phyloP scores from a whole-genome alignment of 108 stramenopile genomes.

The Skeletonema menzelii region DNA sequence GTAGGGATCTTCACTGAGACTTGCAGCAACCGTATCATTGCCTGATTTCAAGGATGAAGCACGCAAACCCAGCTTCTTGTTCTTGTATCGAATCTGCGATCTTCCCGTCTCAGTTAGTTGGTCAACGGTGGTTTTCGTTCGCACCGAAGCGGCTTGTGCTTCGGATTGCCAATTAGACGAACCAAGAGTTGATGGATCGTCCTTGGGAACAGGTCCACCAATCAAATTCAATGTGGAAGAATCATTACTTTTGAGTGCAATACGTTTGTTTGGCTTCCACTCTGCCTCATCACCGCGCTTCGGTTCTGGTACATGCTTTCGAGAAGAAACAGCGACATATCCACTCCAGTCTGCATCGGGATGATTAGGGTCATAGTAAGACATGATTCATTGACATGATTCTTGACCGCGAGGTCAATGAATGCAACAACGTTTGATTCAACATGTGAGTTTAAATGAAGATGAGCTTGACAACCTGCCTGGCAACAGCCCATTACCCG shows the following conservation, averaged over 20 bases:
- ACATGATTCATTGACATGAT: not conserved
- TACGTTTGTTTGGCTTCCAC: constrained; percentile 23
- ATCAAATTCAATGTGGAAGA: constrained; percentile 11
- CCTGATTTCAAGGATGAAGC: constrained; percentile 9
- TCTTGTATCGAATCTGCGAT: constrained; percentile 39
- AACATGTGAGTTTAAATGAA: not conserved
- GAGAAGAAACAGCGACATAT: constrained; percentile 13
- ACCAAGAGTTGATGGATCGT: constrained; percentile 12
- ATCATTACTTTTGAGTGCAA: constrained; percentile 4
- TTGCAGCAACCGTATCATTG: constrained; percentile 19
- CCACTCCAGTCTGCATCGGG: constrained; percentile 63
- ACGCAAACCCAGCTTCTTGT: constrained; percentile 13
- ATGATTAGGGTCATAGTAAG: constrained; percentile 34
- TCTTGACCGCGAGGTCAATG: too few relatives aligned
- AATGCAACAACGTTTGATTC: too few relatives aligned
- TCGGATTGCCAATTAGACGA: constrained; percentile 48
- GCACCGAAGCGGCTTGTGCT: constrained; percentile 33
- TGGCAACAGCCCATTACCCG: too few relatives aligned
- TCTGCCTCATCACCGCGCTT: constrained; percentile 14
- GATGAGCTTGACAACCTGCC: not conserved
- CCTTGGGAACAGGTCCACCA: constrained; percentile 25
- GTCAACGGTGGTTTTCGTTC: constrained; percentile 31
- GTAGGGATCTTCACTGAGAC: constrained; percentile 27
- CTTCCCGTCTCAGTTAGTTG: constrained; percentile 48
- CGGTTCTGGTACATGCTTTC: constrained; percentile 29